Evolutionary conservation across 805 yeast genomes (phyloP).

Genomic region (Lipomyces mesembrius): DNA sequence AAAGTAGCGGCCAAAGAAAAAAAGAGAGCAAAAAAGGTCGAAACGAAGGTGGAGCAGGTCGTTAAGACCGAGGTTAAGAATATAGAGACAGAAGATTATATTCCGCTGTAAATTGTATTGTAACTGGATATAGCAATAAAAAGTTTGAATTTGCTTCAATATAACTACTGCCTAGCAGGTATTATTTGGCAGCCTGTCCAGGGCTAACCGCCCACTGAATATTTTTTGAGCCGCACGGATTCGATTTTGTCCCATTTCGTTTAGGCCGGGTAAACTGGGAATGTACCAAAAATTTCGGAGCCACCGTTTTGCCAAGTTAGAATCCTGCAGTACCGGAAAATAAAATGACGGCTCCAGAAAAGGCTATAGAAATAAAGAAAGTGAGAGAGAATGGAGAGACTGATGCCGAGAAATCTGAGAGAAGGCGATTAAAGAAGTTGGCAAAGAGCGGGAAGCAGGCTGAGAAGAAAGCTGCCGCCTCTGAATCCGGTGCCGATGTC

Average conservation of each 20-base stretch:
- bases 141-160: neutral
- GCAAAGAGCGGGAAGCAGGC: conserved; percentile 49
- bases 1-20: neutral
- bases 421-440: conserved; percentile 42
- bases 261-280: neutral
- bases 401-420: conserved; percentile 41
- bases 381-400: conserved; percentile 41
- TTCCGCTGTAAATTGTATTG: neutral
- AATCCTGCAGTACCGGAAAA: neutral
- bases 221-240: neutral
- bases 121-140: neutral
- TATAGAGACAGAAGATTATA: neutral
- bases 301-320: neutral
- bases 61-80: neutral
- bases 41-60: neutral
- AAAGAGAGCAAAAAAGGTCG: neutral
- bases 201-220: neutral
- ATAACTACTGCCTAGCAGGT: too few species aligned
- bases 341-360: neutral
- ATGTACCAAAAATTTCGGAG: neutral
- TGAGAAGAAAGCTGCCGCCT: conserved; percentile 48
- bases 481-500: conserved; percentile 46
- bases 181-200: neutral
- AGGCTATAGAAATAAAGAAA: conserved; percentile 33
- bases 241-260: neutral